Evolutionary conservation across 352 stramenopile genomes (phyloP), one percentile per base, ranked within the genome.

Genomic region (Phytophthora cajani): DNA sequence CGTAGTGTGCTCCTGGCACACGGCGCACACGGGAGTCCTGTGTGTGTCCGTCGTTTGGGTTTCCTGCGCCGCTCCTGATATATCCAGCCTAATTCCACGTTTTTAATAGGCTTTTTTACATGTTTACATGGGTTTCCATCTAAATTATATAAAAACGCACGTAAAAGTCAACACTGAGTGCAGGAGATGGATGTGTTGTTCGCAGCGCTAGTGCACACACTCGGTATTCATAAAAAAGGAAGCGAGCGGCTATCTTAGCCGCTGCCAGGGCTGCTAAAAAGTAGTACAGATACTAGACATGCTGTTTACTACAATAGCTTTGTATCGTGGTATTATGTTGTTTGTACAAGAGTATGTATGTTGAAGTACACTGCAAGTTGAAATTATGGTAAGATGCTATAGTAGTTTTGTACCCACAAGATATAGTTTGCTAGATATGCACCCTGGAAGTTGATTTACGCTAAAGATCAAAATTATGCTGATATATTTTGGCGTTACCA

Each of bases 1-100:
- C 86, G 93, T 93, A 46, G 86, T 95, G 66, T 93, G 21, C 21
- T 23, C 21, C 21, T 23, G 21, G 21, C 21, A 23, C 21, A 1
- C 21, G 21, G 21, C 21, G 1, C 21, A 23, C 21, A 23, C 21
- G 1, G 21, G 21, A 23, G 21, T 23, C 21, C 21, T 23, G 21
- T 23, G 21, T 23, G 21, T 23, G 21, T 1, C 21, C 21, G 21
- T 23, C 21, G 21, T 23, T 23, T 23, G 21, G 21, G 1, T 23
- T 1, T 23, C 21, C 21, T 23, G 21, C 21, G 21, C 21, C 21
- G 21, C 21, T 23, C 21, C 21, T 23, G 21, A 23, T 23, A 23
- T 23, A 23, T 23, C 21, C 21, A 23, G 21, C 21, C 21, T 23
- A 23, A 23, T 23, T 23, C 21, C 21, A 23, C 21, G 21, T 23